Conservation (phyloP, 805 yeast species). For the Teunomyces atbi region DNA sequence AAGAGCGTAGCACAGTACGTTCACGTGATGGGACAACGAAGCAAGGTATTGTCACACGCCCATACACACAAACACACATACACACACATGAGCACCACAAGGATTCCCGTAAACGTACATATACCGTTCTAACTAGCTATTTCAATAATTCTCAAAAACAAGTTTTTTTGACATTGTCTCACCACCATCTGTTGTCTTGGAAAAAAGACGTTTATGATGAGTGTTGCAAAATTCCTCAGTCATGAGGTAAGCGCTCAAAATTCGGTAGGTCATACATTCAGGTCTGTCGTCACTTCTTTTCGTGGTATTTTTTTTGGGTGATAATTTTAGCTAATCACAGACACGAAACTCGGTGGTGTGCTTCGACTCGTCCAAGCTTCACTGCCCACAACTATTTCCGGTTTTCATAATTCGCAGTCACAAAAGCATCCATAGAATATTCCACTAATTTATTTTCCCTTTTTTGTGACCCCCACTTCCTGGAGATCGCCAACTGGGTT, state of each 20-base stretch:
- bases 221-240: conserved; percentile 1
- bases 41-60: too few species aligned
- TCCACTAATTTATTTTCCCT: background rate
- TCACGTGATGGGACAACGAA: too few species aligned
- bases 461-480: background rate
- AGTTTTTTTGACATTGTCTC: too few species aligned
- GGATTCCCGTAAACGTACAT: too few species aligned
- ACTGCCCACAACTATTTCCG: background rate
- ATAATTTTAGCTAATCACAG: too few species aligned
- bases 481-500: conserved; percentile 3
- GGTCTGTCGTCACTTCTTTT: background rate
- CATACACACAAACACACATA: too few species aligned
- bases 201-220: background rate
- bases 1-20: too few species aligned
- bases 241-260: background rate
- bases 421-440: background rate
- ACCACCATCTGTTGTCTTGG: background rate
- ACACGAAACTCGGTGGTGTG: background rate
- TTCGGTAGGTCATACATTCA: conserved; percentile 2
- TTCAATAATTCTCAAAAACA: too few species aligned
- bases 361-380: background rate
- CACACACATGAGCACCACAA: too few species aligned
- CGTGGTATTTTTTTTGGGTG: background rate
- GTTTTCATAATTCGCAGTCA: conserved; percentile 1
- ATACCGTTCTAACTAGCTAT: too few species aligned